phyloP scores from a whole-genome alignment of 805 yeast genomes.

The Candida ovalis region DNA sequence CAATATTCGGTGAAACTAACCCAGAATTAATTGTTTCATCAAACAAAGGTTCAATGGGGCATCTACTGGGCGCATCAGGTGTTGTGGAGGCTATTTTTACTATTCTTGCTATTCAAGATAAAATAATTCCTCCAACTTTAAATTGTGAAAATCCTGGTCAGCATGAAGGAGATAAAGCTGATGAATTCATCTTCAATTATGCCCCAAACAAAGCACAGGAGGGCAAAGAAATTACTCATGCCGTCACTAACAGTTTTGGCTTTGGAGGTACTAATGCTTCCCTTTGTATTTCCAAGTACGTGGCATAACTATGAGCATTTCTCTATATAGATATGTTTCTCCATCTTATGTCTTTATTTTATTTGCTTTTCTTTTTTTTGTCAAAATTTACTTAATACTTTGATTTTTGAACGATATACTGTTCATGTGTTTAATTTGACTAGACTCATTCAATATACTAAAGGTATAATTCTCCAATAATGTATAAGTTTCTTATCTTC shows the following conservation, averaged over 20 bases:
- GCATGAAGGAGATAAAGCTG: constrained; percentile 40
- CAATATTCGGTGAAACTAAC: constrained; percentile 41
- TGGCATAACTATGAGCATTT: neutral
- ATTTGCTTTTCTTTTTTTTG: neutral
- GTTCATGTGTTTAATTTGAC: too few species aligned
- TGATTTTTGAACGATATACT: too few species aligned
- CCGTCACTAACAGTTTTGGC: constrained; percentile 88
- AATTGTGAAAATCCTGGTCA: constrained; percentile 58
- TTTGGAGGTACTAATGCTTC: constrained; percentile 96
- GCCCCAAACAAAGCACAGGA: constrained; percentile 44
- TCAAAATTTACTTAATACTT: too few species aligned
- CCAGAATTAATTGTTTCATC: constrained; percentile 58
- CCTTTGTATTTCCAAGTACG: constrained; percentile 45
- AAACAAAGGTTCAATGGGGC: constrained; percentile 92
- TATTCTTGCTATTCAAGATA: constrained; percentile 54
- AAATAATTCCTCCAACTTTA: constrained; percentile 72
- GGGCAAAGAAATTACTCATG: constrained; percentile 43
- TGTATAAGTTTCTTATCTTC: constrained; percentile 1
- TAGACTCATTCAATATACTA: constrained; percentile 25
- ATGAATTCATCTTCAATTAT: constrained; percentile 50
- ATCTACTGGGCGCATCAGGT: constrained; percentile 93
- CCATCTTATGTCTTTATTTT: neutral
- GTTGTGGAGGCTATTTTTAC: constrained; percentile 87
- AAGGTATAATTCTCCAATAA: constrained; percentile 29
- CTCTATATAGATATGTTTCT: neutral